phyloP scores from a whole-genome alignment of 2,329 filamentous ascomycete species.

The Fusarium lateritium region DNA sequence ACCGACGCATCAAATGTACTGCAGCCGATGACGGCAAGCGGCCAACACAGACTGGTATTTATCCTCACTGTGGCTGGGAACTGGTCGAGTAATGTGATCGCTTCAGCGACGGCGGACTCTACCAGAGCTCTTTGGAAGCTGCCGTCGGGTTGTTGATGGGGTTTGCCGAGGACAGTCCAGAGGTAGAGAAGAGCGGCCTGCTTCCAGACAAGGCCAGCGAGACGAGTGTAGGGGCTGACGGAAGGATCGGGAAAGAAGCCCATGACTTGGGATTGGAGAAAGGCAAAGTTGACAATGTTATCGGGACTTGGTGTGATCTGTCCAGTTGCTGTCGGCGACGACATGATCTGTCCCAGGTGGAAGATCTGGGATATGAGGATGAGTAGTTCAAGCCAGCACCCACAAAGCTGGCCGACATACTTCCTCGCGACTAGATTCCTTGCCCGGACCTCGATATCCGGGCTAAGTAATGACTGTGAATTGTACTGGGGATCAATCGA shows the following conservation, averaged over 20 bases:
- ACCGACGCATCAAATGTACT: conserved; percentile 54
- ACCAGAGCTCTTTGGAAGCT: conserved; percentile 48
- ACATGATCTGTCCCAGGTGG: conserved; percentile 59
- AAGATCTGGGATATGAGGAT: conserved; percentile 58
- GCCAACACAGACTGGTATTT: conserved; percentile 60
- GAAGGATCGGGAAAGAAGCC: conserved; percentile 56
- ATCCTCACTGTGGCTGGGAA: conserved; percentile 54
- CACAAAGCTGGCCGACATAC: conserved; percentile 57
- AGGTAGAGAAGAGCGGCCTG: conserved; percentile 62
- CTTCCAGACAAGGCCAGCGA: conserved; percentile 61
- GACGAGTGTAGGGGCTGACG: conserved; percentile 55
- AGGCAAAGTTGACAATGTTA: conserved; percentile 60
- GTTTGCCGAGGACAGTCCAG: conserved; percentile 53
- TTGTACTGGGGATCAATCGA: conserved; percentile 56
- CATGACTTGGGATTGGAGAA: conserved; percentile 59
- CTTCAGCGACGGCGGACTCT: conserved; percentile 51
- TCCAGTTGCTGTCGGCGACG: conserved; percentile 51
- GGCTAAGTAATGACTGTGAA: conserved; percentile 52
- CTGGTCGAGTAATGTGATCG: conserved; percentile 51
- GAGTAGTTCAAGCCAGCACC: conserved; percentile 58
- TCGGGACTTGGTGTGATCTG: conserved; percentile 54
- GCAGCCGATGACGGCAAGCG: conserved; percentile 57
- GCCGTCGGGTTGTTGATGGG: conserved; percentile 40
- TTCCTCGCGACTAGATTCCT: conserved; percentile 49
- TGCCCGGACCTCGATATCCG: conserved; percentile 51